Evolutionary conservation across 768 basidiomycete species (phyloP).

Genomic region (Calocybe indica): DNA sequence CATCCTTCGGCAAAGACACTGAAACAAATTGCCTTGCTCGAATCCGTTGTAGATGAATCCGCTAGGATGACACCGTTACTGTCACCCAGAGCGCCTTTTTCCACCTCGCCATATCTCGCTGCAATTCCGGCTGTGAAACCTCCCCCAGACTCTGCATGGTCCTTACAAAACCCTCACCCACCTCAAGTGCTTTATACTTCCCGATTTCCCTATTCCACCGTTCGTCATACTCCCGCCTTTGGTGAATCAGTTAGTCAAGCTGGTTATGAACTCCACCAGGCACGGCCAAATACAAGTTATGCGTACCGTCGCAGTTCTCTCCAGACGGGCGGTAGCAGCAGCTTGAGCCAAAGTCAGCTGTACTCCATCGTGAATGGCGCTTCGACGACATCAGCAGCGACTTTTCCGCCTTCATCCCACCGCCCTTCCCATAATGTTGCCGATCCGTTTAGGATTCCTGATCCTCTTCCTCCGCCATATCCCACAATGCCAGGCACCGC

Average conservation of each 20-base stretch:
- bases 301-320: conserved; percentile 29
- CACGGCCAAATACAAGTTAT: conserved; percentile 44
- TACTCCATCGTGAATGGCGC: conserved; percentile 36
- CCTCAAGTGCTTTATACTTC: conserved; percentile 30
- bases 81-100: conserved; percentile 7
- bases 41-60: conserved; percentile 70
- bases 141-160: not conserved
- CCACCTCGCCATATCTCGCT: too few relatives aligned
- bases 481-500: not conserved
- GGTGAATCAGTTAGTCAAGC: not conserved
- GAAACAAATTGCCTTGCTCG: conserved; percentile 66
- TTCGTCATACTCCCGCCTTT: not conserved
- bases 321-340: conserved; percentile 32
- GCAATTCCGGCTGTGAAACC: too few relatives aligned
- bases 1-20: conserved; percentile 56
- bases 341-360: conserved; percentile 48
- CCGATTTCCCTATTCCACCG: conserved; percentile 1
- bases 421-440: too few relatives aligned
- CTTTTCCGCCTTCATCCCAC: not conserved
- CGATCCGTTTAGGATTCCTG: not conserved
- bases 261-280: conserved; percentile 31
- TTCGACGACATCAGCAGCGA: conserved; percentile 8
- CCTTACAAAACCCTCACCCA: conserved; percentile 13
- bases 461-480: conserved; percentile 1
- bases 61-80: conserved; percentile 46